phyloP scores from a whole-genome alignment of 192 early-diverging fungal genomes.

The Phlyctochytrium planicorne region DNA sequence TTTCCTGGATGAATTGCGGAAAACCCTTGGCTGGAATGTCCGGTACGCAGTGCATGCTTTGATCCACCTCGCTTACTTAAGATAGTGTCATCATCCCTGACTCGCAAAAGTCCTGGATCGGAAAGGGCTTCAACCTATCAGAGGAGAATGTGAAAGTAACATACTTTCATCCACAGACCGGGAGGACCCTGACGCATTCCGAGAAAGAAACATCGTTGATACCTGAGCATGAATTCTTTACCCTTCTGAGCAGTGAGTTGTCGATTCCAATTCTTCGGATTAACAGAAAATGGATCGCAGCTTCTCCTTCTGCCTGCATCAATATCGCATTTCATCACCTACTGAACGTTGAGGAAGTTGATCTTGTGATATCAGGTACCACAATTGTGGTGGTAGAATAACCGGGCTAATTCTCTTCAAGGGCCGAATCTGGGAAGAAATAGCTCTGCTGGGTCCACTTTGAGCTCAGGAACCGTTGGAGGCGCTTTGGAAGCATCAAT shows the following conservation, averaged over 20 bases:
- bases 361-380: background rate
- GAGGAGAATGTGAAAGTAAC: constrained; percentile 30
- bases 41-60: no score
- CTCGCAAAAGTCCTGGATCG: constrained; percentile 48
- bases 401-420: background rate
- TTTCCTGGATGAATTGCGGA: background rate
- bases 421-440: constrained; percentile 50
- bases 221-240: background rate
- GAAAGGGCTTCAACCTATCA: constrained; percentile 39
- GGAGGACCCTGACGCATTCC: background rate
- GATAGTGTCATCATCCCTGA: constrained; percentile 36
- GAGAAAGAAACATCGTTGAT: background rate
- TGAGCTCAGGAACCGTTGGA: constrained; percentile 48
- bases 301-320: constrained; percentile 45
- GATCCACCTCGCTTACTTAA: no score
- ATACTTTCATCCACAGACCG: constrained; percentile 30
- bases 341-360: constrained; percentile 30
- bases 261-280: background rate
- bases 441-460: constrained; percentile 29
- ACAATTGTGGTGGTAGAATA: no score
- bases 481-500: constrained; percentile 43
- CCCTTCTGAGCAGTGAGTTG: background rate
- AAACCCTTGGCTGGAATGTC: background rate
- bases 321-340: constrained; percentile 45
- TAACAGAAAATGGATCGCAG: constrained; percentile 3